phyloP scores from a whole-genome alignment of 805 yeast species.

The Lipomyces yamadae region DNA sequence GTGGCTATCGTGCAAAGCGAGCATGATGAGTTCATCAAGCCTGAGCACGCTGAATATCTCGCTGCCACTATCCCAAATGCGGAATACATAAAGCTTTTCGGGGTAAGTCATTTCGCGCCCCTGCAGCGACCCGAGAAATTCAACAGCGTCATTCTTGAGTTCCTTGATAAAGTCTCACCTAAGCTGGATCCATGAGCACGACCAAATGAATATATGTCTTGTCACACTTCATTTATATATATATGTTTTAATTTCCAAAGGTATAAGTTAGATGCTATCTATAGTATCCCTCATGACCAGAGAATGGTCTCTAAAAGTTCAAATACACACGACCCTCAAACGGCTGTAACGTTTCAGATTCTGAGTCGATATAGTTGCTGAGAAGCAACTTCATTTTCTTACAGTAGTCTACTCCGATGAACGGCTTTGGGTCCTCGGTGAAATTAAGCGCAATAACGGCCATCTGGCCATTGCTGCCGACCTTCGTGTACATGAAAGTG shows the following conservation, averaged over 20 bases:
- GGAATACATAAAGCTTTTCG: background rate
- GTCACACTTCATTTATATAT: no score
- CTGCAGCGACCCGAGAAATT: conserved; percentile 2
- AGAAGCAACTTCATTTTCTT: conserved; percentile 3
- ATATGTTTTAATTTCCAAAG: no score
- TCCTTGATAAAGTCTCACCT: background rate
- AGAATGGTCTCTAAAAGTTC: background rate
- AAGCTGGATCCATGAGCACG: background rate
- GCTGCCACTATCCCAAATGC: conserved; percentile 2
- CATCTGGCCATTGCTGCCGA: background rate
- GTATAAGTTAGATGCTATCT: no score
- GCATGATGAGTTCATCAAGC: conserved; percentile 7
- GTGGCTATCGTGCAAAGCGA: conserved; percentile 6
- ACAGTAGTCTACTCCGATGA: background rate
- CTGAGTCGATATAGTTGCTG: background rate
- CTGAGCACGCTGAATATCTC: conserved; percentile 5
- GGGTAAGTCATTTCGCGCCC: conserved; percentile 7
- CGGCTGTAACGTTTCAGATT: conserved; percentile 6
- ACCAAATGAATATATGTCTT: no score
- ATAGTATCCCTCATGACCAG: no score
- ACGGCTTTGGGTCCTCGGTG: background rate
- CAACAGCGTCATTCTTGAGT: background rate
- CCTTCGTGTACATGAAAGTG: conserved; percentile 6
- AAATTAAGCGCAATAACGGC: conserved; percentile 6
- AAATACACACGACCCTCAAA: conserved; percentile 6